phyloP scores from a whole-genome alignment of 352 stramenopile species.

The Pythium scleroteichum region DNA sequence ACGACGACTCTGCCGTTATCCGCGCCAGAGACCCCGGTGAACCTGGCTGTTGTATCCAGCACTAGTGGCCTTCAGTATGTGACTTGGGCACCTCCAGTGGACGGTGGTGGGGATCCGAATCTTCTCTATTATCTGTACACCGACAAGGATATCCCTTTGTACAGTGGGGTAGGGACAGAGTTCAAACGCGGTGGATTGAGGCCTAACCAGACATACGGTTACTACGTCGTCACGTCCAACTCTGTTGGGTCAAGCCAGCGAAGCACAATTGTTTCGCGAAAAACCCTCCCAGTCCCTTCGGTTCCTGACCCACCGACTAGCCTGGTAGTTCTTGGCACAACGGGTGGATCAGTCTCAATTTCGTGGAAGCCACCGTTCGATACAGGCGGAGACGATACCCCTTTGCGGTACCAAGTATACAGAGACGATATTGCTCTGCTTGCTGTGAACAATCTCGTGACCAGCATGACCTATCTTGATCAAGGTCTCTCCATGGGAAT shows the following conservation, averaged over 20 bases:
- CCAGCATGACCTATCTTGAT: slow-evolving; percentile 26
- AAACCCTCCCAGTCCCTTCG: slow-evolving; percentile 28
- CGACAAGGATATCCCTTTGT: slow-evolving; percentile 30
- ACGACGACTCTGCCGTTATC: slow-evolving; percentile 33
- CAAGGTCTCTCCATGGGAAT: slow-evolving; percentile 30
- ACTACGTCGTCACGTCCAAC: slow-evolving; percentile 47
- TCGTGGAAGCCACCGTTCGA: slow-evolving; percentile 46
- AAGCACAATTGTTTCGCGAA: slow-evolving; percentile 22
- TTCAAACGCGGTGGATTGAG: slow-evolving; percentile 38
- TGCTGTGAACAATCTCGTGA: slow-evolving; percentile 7
- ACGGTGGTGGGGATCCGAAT: slow-evolving; percentile 37
- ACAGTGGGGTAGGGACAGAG: slow-evolving; percentile 41
- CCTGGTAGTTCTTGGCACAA: slow-evolving; percentile 5
- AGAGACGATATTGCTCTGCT: slow-evolving; percentile 29
- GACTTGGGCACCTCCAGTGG: slow-evolving; percentile 38
- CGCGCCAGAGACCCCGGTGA: slow-evolving; percentile 36
- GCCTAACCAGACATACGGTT: slow-evolving; percentile 47
- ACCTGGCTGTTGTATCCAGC: slow-evolving; percentile 29
- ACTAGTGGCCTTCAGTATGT: slow-evolving; percentile 52
- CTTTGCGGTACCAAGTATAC: slow-evolving; percentile 47
- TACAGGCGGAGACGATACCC: slow-evolving; percentile 32
- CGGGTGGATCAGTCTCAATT: slow-evolving; percentile 47
- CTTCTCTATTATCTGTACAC: slow-evolving; percentile 45
- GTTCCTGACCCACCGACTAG: slow-evolving; percentile 33
- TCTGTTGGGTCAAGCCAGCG: slow-evolving; percentile 35